Percentiles rank a stretch among this genome's conserved stretches.
Conservation (phyloP, 352 stramenopile species). For the Globisporangium ultimum region DNA sequence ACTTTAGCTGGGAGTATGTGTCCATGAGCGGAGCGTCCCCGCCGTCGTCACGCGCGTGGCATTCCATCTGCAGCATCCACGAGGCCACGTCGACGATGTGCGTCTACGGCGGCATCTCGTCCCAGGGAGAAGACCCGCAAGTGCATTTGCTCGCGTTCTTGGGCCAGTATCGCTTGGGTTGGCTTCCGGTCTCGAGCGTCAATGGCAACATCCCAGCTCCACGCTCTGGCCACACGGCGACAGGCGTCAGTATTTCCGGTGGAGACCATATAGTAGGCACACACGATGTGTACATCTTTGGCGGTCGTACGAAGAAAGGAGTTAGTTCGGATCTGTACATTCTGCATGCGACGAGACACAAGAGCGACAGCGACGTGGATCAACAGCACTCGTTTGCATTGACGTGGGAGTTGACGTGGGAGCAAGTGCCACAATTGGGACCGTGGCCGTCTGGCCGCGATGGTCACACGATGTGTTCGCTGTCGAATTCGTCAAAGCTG, state of each 20-base stretch:
- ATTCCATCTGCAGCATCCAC: conserved; percentile 35
- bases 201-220: conserved; percentile 21
- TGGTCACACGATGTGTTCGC: conserved; percentile 54
- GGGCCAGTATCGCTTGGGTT: conserved; percentile 16
- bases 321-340: conserved; percentile 50
- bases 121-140: conserved; percentile 41
- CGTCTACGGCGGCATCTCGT: conserved; percentile 64
- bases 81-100: conserved; percentile 17
- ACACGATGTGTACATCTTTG: conserved; percentile 43
- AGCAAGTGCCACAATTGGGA: conserved; percentile 8
- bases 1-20: conserved; percentile 51
- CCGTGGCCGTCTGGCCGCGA: conserved; percentile 46
- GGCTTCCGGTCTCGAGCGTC: conserved; percentile 18
- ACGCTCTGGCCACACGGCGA: conserved; percentile 50
- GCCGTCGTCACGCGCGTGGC: conserved; percentile 57
- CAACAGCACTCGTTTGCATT: conserved; percentile 5
- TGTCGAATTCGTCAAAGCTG: conserved; percentile 7
- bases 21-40: conserved; percentile 12
- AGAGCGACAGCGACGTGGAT: neutral
- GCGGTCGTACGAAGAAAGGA: conserved; percentile 55
- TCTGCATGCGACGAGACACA: conserved; percentile 4
- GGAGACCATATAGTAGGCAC: neutral
- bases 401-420: conserved; percentile 36
- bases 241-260: conserved; percentile 15
- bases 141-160: conserved; percentile 32